These are phyloP conservation scores for Penicillium glabrum DNA, from an alignment of 2,329 filamentous ascomycete species.

Conservation along the genomic window DNA sequence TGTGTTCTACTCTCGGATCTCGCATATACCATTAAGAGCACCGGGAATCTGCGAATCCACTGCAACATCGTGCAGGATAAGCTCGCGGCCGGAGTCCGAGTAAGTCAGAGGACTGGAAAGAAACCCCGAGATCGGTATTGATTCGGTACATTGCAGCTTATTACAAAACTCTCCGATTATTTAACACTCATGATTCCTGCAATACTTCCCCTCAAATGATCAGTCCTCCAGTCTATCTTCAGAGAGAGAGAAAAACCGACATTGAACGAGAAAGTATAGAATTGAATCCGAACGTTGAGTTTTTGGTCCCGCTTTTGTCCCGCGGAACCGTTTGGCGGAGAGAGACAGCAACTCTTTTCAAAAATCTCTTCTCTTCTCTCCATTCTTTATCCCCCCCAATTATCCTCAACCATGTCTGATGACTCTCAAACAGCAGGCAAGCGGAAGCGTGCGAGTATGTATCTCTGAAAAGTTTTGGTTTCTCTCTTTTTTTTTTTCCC, in stretches of 20 bases:
- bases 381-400: not conserved
- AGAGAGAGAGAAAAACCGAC: not conserved
- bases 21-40: not conserved
- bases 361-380: slow-evolving; percentile 21
- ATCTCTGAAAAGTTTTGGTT: not conserved
- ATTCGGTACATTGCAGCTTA: not conserved
- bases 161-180: not conserved
- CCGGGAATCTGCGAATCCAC: not conserved
- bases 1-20: not conserved
- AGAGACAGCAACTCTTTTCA: slow-evolving; percentile 3
- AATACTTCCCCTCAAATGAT: too few relatives aligned
- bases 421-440: slow-evolving; percentile 33
- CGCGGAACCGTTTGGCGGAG: slow-evolving; percentile 17
- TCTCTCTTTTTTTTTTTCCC: not conserved
- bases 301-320: slow-evolving; percentile 17
- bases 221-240: not conserved
- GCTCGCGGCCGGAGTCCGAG: not conserved
- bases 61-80: not conserved
- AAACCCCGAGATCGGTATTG: not conserved
- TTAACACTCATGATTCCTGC: not conserved
- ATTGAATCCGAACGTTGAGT: not conserved
- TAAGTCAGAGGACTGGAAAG: not conserved
- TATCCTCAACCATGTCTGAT: slow-evolving; percentile 32
- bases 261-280: not conserved
- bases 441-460: slow-evolving; percentile 43